These are phyloP conservation scores for Luzula sylvatica DNA, from an alignment of 176 grass and related monocot species.

Conservation along the genomic window DNA sequence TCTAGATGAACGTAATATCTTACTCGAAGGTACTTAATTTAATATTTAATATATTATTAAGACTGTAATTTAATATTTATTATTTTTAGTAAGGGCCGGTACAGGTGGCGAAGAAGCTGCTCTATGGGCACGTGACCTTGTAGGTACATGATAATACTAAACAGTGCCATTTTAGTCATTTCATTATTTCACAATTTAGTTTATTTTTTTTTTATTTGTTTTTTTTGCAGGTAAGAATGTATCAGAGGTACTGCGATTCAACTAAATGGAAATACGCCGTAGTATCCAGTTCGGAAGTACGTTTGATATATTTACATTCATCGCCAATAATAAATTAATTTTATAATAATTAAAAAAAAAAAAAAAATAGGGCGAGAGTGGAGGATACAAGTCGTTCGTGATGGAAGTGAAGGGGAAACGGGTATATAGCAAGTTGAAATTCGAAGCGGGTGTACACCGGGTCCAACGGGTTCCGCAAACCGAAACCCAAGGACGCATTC, in stretches of 20 bases:
- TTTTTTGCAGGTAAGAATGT: slow-evolving; percentile 78
- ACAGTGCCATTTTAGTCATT: not conserved
- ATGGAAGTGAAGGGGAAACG: slow-evolving; percentile 92
- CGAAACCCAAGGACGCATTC: slow-evolving; percentile 81
- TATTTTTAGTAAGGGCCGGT: slow-evolving; percentile 78
- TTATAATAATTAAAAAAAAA: slow-evolving; percentile 6
- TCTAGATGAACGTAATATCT: slow-evolving; percentile 88
- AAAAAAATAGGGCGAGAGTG: slow-evolving; percentile 63
- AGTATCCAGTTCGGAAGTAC: slow-evolving; percentile 81
- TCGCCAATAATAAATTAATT: not conserved
- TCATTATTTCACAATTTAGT: slow-evolving; percentile 8
- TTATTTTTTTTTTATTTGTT: slow-evolving; percentile 3
- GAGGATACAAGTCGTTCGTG: slow-evolving; percentile 83
- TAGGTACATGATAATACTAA: slow-evolving; percentile 51
- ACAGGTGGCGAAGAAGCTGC: slow-evolving; percentile 92
- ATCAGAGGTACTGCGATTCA: slow-evolving; percentile 68
- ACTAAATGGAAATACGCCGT: slow-evolving; percentile 61
- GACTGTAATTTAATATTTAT: not conserved
- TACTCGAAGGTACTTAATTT: slow-evolving; percentile 73
- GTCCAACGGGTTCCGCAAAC: slow-evolving; percentile 92
- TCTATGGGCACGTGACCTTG: slow-evolving; percentile 99
- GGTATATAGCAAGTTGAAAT: slow-evolving; percentile 94
- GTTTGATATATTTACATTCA: not conserved
- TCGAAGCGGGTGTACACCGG: slow-evolving; percentile 89
- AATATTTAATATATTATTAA: not conserved